Evolutionary conservation across 768 basidiomycete species (phyloP).

Genomic region (Lentinula raphanica): DNA sequence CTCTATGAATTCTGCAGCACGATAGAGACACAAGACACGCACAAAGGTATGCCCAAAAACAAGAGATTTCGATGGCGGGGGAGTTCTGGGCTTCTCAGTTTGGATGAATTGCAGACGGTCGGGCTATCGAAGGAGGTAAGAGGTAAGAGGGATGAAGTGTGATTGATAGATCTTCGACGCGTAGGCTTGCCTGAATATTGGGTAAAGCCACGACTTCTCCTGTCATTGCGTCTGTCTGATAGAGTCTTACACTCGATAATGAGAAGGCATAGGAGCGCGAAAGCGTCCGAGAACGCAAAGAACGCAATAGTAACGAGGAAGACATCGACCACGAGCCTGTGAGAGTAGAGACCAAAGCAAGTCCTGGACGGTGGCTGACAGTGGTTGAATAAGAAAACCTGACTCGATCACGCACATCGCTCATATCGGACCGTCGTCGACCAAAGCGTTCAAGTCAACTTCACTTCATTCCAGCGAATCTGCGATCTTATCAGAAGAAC

Average conservation of each 20-base stretch:
- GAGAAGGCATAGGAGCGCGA: background rate
- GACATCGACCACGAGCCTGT: no score
- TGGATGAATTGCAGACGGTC: conserved; percentile 44
- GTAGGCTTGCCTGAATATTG: conserved; percentile 46
- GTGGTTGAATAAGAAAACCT: background rate
- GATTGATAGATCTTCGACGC: background rate
- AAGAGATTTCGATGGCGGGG: conserved; percentile 62
- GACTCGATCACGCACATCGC: background rate
- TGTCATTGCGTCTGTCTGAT: conserved; percentile 38
- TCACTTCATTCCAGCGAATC: no score
- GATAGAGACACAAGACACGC: conserved; percentile 24
- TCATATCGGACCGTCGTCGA: no score
- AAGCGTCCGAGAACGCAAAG: background rate
- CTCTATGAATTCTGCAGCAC: background rate
- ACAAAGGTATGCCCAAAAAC: conserved; percentile 86
- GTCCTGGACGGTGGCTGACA: no score
- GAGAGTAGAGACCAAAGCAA: no score
- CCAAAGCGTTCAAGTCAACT: no score
- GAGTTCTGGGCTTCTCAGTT: conserved; percentile 48
- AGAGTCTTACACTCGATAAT: background rate
- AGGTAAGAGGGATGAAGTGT: background rate
- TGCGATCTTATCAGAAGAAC: no score
- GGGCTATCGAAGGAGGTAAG: conserved; percentile 31
- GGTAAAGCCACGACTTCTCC: conserved; percentile 41
- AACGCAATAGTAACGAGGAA: background rate